Evolutionary conservation across 495 filamentous ascomycete species (phyloP).

Genomic region (Neurospora sp.): DNA sequence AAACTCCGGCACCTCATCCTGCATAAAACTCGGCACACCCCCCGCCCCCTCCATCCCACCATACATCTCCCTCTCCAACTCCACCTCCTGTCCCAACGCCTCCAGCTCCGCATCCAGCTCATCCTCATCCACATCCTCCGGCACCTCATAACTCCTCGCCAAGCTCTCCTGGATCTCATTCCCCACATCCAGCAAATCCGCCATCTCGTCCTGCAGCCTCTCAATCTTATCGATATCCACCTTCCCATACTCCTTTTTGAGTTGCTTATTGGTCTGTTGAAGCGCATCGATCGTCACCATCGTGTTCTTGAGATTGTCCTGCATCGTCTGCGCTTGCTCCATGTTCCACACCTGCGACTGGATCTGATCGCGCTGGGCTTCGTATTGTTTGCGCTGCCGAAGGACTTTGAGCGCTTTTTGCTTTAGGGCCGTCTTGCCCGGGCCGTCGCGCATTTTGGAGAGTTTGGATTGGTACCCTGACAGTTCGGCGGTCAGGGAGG

Average conservation of each 20-base stretch:
- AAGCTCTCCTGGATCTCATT: constrained; percentile 98
- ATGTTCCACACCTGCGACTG: constrained; percentile 97
- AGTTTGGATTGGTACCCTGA: constrained; percentile 79
- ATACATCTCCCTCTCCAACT: constrained; percentile 50
- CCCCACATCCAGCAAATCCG: constrained; percentile 91
- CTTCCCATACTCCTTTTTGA: constrained; percentile 94
- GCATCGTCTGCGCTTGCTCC: constrained; percentile 98
- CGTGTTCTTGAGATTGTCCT: constrained; percentile 96
- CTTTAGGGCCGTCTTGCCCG: constrained; percentile 85
- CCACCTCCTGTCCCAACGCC: constrained; percentile 81
- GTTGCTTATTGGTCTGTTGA: constrained; percentile 88
- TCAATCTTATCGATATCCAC: constrained; percentile 97
- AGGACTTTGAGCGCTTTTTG: constrained; percentile 93
- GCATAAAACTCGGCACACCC: constrained; percentile 73
- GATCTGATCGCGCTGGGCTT: constrained; percentile 86
- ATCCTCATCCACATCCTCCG: constrained; percentile 95
- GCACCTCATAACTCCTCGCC: constrained; percentile 85
- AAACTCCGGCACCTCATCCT: constrained; percentile 71
- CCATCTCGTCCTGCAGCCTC: constrained; percentile 98
- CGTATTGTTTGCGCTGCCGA: constrained; percentile 93
- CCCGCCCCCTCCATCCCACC: constrained; percentile 37
- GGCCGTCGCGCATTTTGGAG: constrained; percentile 89
- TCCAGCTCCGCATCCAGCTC: constrained; percentile 96
- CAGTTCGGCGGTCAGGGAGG: constrained; percentile 85
- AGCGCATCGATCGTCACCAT: constrained; percentile 98